Percentiles rank a stretch among this genome's conserved stretches.
phyloP scores from a whole-genome alignment of 768 basidiomycete genomes.

The Ephemerocybe angulata region DNA sequence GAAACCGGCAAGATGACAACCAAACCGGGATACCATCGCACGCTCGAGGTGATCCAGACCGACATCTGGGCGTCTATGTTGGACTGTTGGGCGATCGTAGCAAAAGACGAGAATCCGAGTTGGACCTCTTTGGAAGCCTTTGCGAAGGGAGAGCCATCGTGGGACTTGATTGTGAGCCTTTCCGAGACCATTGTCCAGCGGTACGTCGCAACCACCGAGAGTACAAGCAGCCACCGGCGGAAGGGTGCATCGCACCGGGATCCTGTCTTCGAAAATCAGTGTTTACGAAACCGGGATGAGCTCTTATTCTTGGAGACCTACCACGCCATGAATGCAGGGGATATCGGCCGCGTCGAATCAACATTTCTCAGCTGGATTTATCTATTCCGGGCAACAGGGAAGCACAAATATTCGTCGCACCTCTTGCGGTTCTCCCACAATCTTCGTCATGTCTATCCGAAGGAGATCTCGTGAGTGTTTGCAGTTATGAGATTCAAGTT shows the following conservation, averaged over 20 bases:
- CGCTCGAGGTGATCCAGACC: slow-evolving; percentile 27
- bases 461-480: slow-evolving; percentile 7
- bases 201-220: slow-evolving; percentile 10
- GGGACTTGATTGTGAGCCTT: slow-evolving; percentile 18
- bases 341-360: slow-evolving; percentile 20
- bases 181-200: slow-evolving; percentile 14
- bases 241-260: background rate
- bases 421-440: slow-evolving; percentile 17
- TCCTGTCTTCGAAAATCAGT: background rate
- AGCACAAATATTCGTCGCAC: slow-evolving; percentile 25
- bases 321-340: slow-evolving; percentile 22
- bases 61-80: slow-evolving; percentile 14
- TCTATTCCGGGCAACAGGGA: slow-evolving; percentile 19
- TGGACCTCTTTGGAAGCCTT: slow-evolving; percentile 21
- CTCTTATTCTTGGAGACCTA: background rate
- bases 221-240: background rate
- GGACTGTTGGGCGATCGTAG: slow-evolving; percentile 32
- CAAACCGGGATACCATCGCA: slow-evolving; percentile 24
- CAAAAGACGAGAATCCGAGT: too few species aligned
- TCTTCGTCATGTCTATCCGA: slow-evolving; percentile 14
- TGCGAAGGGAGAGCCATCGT: slow-evolving; percentile 21
- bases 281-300: background rate
- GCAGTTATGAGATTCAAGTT: slow-evolving; percentile 16
- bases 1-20: slow-evolving; percentile 22
- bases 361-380: slow-evolving; percentile 18